These are phyloP conservation scores for Moesziomyces sp. DNA, from an alignment of 1,284 basidiomycete genomes.

Conservation along the genomic window DNA sequence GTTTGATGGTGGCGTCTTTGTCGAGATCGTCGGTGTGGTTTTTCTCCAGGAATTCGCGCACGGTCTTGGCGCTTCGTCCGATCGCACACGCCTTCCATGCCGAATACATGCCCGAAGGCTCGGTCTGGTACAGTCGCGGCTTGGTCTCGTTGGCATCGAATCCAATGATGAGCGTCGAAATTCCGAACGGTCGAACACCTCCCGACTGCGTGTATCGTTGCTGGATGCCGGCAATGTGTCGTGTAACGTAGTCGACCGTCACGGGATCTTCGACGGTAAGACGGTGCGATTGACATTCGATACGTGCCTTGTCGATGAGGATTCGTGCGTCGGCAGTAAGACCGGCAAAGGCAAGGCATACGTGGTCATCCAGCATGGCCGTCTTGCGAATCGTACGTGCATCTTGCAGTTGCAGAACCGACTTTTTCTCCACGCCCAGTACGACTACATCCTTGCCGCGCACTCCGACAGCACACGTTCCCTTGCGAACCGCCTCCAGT, in stretches of 20 bases:
- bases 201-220: conserved; percentile 99
- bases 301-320: conserved; percentile 95
- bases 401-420: conserved; percentile 95
- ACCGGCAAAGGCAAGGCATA: conserved; percentile 97
- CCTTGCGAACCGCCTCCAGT: conserved; percentile 93
- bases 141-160: conserved; percentile 92
- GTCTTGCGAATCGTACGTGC: conserved; percentile 97
- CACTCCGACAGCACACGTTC: conserved; percentile 97
- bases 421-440: conserved; percentile 98
- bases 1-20: conserved; percentile 89
- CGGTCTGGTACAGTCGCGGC: conserved; percentile 94
- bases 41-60: conserved; percentile 98
- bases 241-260: conserved; percentile 97
- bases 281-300: conserved; percentile 97
- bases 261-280: conserved; percentile 98
- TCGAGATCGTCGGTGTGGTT: conserved; percentile 92
- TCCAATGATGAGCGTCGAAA: conserved; percentile 94
- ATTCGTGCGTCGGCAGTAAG: conserved; percentile 97
- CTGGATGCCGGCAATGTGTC: conserved; percentile 96
- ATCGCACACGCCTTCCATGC: conserved; percentile 99
- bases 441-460: conserved; percentile 94
- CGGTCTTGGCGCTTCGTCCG: conserved; percentile 96
- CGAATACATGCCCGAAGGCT: conserved; percentile 94
- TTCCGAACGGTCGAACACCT: conserved; percentile 97
- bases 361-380: conserved; percentile 97